phyloP scores from a whole-genome alignment of 2,329 filamentous ascomycete species.

The Fusarium newnesense region DNA sequence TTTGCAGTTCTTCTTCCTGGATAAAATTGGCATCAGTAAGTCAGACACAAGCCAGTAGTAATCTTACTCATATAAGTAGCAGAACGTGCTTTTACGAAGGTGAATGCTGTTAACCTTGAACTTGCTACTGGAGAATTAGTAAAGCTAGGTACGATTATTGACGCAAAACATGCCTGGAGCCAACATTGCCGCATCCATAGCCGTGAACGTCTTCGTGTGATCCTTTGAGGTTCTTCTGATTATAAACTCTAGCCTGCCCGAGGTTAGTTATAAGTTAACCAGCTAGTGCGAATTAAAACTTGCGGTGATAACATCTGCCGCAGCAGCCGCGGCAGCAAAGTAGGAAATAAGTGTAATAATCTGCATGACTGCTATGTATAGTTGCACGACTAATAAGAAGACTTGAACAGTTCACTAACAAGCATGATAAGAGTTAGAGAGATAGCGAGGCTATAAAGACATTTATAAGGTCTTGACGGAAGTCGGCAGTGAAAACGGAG shows the following conservation, averaged over 20 bases:
- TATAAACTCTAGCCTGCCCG: not conserved
- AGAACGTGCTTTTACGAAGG: not conserved
- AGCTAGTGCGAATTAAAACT: accelerated
- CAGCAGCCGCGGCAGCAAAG: not conserved
- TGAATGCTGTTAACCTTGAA: not conserved
- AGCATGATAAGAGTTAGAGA: accelerated
- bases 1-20: not conserved
- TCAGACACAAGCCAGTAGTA: accelerated
- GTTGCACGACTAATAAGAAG: accelerated
- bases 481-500: not conserved
- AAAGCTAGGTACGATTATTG: accelerated
- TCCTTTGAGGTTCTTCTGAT: not conserved
- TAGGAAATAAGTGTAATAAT: not conserved
- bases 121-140: accelerated
- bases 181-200: not conserved
- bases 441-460: accelerated
- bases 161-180: not conserved
- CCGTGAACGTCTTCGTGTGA: not conserved
- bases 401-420: not conserved
- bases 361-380: not conserved
- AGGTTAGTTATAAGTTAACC: accelerated
- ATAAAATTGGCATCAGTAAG: accelerated
- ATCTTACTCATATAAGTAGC: not conserved
- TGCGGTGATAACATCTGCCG: not conserved
- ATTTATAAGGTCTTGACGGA: not conserved